Base-by-base conservation (phyloP, 306 rosid genomes). In the Corylus heterophylla region DNA sequence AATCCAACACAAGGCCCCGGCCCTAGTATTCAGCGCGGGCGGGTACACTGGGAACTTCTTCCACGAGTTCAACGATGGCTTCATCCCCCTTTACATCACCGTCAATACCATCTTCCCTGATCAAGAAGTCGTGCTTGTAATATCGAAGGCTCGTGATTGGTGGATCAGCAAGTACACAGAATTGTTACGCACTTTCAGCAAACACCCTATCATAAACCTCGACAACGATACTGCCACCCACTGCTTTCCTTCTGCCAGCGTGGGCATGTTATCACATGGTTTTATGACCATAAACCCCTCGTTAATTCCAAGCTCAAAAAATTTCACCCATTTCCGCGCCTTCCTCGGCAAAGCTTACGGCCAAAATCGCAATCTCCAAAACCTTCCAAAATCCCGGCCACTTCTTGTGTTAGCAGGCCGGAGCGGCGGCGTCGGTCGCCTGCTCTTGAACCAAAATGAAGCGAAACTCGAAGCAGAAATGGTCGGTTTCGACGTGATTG, bases 31-130 rank as follows among this genome's bases (percentile, higher is more conserved):
- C 78, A 83, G 86, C 54, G 86, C 82, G 0, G 85, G 68, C 3
- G 85, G 88, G 64, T 81, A 83, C 85, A 79, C 88, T 17, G 86
- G 88, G 2, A 87, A 87, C 90, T 77, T 87, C 79, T 89, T 69
- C 69, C 92, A 87, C 3, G 92, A 85, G 14, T 85, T 89, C 76
- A 85, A 71, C 6, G 89, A 87, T 12, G 92, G 86, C 7, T 71
- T 89, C 77, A 76, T 87, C 52, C 92, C 88, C 0, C 77, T 85
- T 51, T 89, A 27, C 78, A 85, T 87, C 75, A 83, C 84, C 13
- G 2, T 76, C 77, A 70, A 85, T 3, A 62, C 89, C 0, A 1
- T 87, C 27, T 48, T 81, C 5, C 45, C 18, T 2, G 39, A 72
- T 7, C 85, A 76, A 49, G 49, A 62, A 0, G 9, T 80, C 0